Base-by-base conservation (phyloP, 495 filamentous ascomycete genomes). In the Hypoxylon fragiforme region DNA sequence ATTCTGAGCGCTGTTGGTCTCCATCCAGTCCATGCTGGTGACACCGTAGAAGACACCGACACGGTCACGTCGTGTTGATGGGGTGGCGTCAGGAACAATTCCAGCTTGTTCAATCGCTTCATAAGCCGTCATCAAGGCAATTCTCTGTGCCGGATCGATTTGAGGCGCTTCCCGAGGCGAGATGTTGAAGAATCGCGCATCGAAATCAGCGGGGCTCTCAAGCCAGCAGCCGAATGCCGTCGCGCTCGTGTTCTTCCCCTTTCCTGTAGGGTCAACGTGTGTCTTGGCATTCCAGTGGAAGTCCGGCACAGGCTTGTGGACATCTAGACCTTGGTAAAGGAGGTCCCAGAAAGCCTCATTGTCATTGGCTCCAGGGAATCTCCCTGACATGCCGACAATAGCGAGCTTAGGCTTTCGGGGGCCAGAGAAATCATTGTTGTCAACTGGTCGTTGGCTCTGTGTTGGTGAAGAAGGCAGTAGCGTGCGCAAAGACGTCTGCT, bases 91-190 rank as follows among this genome's bases (percentile, higher is more conserved):
- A 0, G 86, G 83, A 11, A 90, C 83, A 59, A 88, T 86, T 0
- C 90, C 90, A 21, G 87, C 82, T 81, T 86, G 86, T 66, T 94
- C 89, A 2, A 94, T 75, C 1, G 90, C 89, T 59, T 92, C 89
- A 54, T 91, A 92, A 1, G 86, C 86, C 21, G 86, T 91, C 24
- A 85, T 76, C 7, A 95, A 73, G 2, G 85, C 83, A 36, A 91
- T 69, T 21, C 89, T 78, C 62, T 91, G 89, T 57, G 86, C 85
- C 3, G 90, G 89, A 66, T 94, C 89, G 2, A 85, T 88, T 45
- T 90, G 85, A 19, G 79, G 74, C 3, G 89, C 89, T 70, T 94
- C 89, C 40, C 88, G 82, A 0, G 90, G 88, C 19, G 90, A 92
- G 78, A 94, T 91, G 69, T 90, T 90, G 83, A 94, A 94, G 72